Evolutionary conservation across 1,139 yeast genomes (phyloP), one percentile per base, ranked within the genome.

Genomic region (Tardiomyces blankii): DNA sequence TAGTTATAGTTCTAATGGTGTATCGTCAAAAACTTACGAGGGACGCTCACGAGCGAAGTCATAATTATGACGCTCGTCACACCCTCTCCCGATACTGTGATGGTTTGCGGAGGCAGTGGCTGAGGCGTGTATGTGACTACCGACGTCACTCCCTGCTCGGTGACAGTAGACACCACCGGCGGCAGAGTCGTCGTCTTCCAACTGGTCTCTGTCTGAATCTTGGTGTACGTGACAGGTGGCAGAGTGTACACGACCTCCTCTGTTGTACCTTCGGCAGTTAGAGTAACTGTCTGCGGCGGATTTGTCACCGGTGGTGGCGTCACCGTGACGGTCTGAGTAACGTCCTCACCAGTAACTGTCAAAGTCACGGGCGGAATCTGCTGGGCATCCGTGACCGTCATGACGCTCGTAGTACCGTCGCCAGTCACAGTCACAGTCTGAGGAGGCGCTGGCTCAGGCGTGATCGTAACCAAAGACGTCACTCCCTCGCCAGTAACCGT

Each of bases 221-320:
- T 5, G 5, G 11, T 30, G 11, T 30, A 30, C 5, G 35, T 30
- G 5, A 30, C 11, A 5, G 35, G 35, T 5, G 35, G 35, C 16
- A 30, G 3, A 4, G 16, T 30, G 35, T 30, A 30, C 16, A 14
- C 16, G 16, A 30, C 35, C 16, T 30, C 9, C 16, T 14, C 16
- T 12, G 35, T 30, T 5, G 35, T 30, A 9, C 40, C 46, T 7
- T 41, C 45, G 2, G 48, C 47, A 19, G 52, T 45, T 13, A 44
- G 16, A 23, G 50, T 48, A 11, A 47, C 46, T 7, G 49, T 47
- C 28, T 40, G 21, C 19, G 40, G 30, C 8, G 42, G 38, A 14
- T 25, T n/a, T 2, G 45, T 40, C 27, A 38, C 41, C 14, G 30
- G 27, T 32, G 9, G 35, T 32, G 25, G 35, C 18, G 43, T 43